Evolutionary conservation across 257 asterid species (phyloP).

Genomic region (Hygrophila difformis): DNA sequence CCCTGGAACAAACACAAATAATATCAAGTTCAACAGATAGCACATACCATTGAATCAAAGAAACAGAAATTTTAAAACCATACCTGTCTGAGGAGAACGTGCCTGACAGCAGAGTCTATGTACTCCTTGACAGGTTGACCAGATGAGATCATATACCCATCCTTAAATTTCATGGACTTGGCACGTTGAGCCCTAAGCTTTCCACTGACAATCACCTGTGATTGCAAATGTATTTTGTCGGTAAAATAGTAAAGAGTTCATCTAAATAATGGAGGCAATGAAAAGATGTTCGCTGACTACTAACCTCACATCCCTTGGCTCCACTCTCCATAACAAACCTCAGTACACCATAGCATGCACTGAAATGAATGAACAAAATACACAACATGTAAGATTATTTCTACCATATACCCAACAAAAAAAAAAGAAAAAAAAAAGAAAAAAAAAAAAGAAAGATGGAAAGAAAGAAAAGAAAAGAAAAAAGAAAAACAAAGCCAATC

Average conservation of each 20-base stretch:
- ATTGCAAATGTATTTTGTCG: neutral
- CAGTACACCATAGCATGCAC: conserved; percentile 59
- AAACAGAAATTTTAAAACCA: no score
- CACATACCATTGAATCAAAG: no score
- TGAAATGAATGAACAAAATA: conserved; percentile 13
- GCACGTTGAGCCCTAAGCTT: conserved; percentile 57
- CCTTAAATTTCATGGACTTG: conserved; percentile 58
- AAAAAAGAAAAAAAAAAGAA: no score
- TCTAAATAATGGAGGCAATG: neutral
- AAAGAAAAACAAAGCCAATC: no score
- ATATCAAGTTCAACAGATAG: no score
- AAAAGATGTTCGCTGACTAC: neutral
- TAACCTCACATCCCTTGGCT: conserved; percentile 62
- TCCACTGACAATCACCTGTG: conserved; percentile 60
- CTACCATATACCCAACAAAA: no score
- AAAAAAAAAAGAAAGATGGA: no score
- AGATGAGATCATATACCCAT: conserved; percentile 62
- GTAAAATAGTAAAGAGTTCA: neutral
- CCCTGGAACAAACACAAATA: conserved; percentile 36
- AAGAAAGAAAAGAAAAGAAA: no score
- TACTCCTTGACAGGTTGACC: conserved; percentile 65
- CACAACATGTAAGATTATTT: no score
- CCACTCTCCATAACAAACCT: conserved; percentile 57
- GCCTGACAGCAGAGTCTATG: conserved; percentile 63
- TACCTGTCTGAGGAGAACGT: conserved; percentile 54